Base-by-base conservation (phyloP, 148 eudicot species). In the Chenopodium suecicum region DNA sequence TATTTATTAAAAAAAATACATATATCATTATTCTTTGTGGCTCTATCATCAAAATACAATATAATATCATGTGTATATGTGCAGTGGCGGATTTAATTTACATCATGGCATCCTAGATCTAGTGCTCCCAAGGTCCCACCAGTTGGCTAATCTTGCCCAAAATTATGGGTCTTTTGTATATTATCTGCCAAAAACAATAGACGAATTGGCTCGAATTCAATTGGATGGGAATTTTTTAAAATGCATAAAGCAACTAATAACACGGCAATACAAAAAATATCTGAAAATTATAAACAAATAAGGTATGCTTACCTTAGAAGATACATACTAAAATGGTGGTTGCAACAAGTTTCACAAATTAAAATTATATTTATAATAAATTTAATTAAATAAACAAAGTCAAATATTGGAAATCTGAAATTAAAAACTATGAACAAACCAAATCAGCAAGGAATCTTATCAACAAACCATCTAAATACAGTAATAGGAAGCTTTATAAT, bases 381-480 rank as follows among this genome's bases (percentile, higher is more conserved):
- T 10, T 2, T 48, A 12, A 56, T 5, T 1, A 16, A 58, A 41
- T 41, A 58, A 58, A 58, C 0, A 14, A 58, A 56, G 14, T 58
- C 17, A 16, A 17, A 50, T 13, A 50, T 3, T 50, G 54, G 6
- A 58, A 17, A 58, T 58, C 54, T 58, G 5, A 2, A 67, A 27
- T 67, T 1, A 37, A 12, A 23, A 66, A 66, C 9, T 69, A 69
- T 14, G 50, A 75, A 62, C 48, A 20, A 7, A 16, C 3, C 19
- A 13, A n/a, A 23, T 78, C 72, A 90, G 65, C 88, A 90, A 22
- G 95, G 95, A 63, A 92, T 92, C 82, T 90, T 88, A 19, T 84
- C 84, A 27, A 89, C 89, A 64, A 92, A 92, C 92, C 92, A 90
- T 80, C 79, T 79, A 80, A 92, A 86, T 16, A 90, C 89, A 62